phyloP scores from a whole-genome alignment of 2,329 filamentous ascomycete genomes.

The Penicillium corylophilum region DNA sequence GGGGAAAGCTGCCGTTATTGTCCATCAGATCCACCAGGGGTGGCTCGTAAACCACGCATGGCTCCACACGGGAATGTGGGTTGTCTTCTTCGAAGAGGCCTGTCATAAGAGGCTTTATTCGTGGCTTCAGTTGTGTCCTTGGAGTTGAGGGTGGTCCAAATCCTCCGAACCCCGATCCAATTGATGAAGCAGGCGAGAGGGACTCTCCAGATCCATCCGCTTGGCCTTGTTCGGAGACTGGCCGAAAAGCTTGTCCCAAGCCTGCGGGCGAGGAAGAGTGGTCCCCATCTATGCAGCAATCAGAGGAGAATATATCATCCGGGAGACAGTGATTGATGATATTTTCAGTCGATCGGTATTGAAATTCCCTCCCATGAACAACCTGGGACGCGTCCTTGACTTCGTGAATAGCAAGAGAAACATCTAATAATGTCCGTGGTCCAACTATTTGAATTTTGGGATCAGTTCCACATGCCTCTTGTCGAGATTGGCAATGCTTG shows the following conservation, averaged over 20 bases:
- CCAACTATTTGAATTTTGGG: constrained; percentile 20
- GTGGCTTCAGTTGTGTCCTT: background rate
- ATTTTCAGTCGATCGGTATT: background rate
- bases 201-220: background rate
- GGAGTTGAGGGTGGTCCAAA: background rate
- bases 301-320: constrained; percentile 29
- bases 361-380: background rate
- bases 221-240: background rate
- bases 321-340: constrained; percentile 5
- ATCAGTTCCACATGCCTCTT: constrained; percentile 43
- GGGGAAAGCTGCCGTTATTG: constrained; percentile 2
- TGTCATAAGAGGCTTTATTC: background rate
- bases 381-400: constrained; percentile 30
- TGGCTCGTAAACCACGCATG: background rate
- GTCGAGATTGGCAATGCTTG: constrained; percentile 31
- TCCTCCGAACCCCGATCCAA: background rate
- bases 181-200: background rate
- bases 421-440: constrained; percentile 27
- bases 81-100: constrained; percentile 19
- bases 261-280: background rate
- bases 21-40: constrained; percentile 4
- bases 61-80: constrained; percentile 4
- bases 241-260: background rate
- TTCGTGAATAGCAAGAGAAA: constrained; percentile 27
- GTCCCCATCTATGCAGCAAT: constrained; percentile 18